Evolutionary conservation across 2,329 filamentous ascomycete species (phyloP).

Genomic region (Nemania sp.): DNA sequence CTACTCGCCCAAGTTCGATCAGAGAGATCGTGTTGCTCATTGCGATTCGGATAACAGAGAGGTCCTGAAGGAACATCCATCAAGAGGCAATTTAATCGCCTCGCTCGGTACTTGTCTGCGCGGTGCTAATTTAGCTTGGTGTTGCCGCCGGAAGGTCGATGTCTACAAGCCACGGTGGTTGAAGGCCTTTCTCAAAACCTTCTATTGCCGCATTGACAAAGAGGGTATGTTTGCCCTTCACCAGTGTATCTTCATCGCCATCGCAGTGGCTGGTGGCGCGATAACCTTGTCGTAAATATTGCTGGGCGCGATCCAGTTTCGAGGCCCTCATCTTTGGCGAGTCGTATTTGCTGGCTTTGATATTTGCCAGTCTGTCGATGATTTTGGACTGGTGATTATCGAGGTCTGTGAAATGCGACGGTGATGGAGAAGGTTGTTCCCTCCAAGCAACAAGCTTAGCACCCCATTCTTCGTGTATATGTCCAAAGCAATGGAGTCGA

Average conservation of each 20-base stretch:
- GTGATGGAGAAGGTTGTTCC: conserved; percentile 47
- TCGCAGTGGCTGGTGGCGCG: conserved; percentile 47
- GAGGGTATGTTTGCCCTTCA: conserved; percentile 53
- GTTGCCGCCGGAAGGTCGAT: conserved; percentile 1
- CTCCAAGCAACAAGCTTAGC: conserved; percentile 45
- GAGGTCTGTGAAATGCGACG: conserved; percentile 48
- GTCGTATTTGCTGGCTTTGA: conserved; percentile 32
- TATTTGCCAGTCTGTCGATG: conserved; percentile 41
- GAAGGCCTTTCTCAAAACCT: conserved; percentile 44
- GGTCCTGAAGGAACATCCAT: too few relatives aligned
- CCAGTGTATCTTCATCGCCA: conserved; percentile 38
- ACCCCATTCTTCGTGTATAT: conserved; percentile 5
- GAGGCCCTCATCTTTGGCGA: conserved; percentile 5
- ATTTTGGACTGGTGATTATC: conserved; percentile 45
- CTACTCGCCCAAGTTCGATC: too few relatives aligned
- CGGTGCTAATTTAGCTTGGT: too few relatives aligned
- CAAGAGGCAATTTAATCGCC: neutral
- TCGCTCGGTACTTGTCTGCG: neutral
- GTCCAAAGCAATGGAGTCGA: conserved; percentile 2
- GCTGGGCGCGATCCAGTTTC: neutral
- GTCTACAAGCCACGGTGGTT: conserved; percentile 56
- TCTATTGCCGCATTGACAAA: conserved; percentile 64
- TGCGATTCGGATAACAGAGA: too few relatives aligned
- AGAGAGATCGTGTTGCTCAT: too few relatives aligned
- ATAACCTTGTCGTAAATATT: conserved; percentile 34